Conservation (phyloP, 768 basidiomycete genomes). For the Agaricus subrufescens region DNA sequence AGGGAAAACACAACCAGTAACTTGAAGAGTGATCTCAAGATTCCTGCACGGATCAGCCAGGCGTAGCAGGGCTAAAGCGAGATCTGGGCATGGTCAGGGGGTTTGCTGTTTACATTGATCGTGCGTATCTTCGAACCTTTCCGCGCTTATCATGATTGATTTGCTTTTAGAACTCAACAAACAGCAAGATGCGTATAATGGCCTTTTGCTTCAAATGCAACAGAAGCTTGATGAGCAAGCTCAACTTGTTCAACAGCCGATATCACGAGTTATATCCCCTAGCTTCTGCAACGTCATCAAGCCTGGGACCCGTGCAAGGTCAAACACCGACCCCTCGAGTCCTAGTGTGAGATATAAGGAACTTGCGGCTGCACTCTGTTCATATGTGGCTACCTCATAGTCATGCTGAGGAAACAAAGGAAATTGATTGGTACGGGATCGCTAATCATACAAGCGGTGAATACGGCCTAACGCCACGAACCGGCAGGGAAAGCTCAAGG, state of each 20-base stretch:
- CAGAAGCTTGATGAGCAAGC: too few species aligned
- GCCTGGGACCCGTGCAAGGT: too few species aligned
- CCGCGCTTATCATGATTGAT: constrained; percentile 9
- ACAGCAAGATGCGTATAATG: too few species aligned
- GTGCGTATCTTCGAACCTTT: constrained; percentile 40
- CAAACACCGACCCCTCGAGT: too few species aligned
- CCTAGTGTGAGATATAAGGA: too few species aligned
- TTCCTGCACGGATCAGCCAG: constrained; percentile 53
- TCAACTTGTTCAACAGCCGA: too few species aligned
- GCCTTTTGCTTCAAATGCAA: too few species aligned
- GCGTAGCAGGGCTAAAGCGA: constrained; percentile 75
- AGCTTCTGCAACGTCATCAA: too few species aligned
- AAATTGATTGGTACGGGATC: not conserved
- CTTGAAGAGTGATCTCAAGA: constrained; percentile 16
- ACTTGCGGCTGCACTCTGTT: not conserved
- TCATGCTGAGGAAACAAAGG: not conserved
- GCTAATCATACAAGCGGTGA: not conserved
- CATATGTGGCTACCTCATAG: not conserved
- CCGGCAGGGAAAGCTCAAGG: not conserved
- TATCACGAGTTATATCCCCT: too few species aligned
- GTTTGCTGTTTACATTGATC: constrained; percentile 78
- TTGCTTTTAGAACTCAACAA: not conserved
- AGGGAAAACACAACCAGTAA: constrained; percentile 13
- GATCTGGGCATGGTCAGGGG: constrained; percentile 82
- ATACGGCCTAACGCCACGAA: not conserved